Evolutionary conservation across 768 basidiomycete genomes (phyloP), one percentile per base, ranked within the genome.

Genomic region (Panus rudis): DNA sequence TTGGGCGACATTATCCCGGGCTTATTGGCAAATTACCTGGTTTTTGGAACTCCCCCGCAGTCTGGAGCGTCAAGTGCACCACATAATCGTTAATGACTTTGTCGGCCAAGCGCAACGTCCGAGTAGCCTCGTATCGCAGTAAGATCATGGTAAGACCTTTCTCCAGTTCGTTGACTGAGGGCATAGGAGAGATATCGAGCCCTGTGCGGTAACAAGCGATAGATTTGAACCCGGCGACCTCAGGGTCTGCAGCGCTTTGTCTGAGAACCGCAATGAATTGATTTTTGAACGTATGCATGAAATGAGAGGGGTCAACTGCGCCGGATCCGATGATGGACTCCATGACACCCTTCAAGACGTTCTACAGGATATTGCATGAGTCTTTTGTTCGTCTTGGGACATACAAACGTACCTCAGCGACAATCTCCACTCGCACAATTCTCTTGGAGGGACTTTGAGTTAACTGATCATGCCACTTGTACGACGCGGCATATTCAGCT

Each of bases 201-300:
- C 87, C 87, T 0, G 84, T 84, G 37, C 87, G 76, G 56, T 90
- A 89, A 60, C 84, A 85, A 1, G 78, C 70, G 33, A 87, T 72
- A 8, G 84, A 85, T 58, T 90, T 89, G 71, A 86, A 84, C 1
- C 72, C 77, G 2, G 64, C 84, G 8, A 86, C 80, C 24, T 67
- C 62, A 0, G 62, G 52, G 45, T 81, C 69, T 4, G 28, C 43
- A 2, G 76, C 77, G 42, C 57, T 54, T 0, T 57, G 45, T 0
- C 39, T 52, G 37, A 86, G 63, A 6, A 49, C 57, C 6, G 56
- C 51, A 13, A 50, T 53, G 37, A 86, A 60, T 23, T 45, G 50
- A 0, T 50, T 43, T 28, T 52, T 54, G 52, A 81, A 49, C 4
- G 22, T 3, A 2, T 25, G 13, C 25, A 45, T 33, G 12, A 60